Evolutionary conservation across 495 filamentous ascomycete species (phyloP).

Genomic region (Paragyromitra xinjiangensis): DNA sequence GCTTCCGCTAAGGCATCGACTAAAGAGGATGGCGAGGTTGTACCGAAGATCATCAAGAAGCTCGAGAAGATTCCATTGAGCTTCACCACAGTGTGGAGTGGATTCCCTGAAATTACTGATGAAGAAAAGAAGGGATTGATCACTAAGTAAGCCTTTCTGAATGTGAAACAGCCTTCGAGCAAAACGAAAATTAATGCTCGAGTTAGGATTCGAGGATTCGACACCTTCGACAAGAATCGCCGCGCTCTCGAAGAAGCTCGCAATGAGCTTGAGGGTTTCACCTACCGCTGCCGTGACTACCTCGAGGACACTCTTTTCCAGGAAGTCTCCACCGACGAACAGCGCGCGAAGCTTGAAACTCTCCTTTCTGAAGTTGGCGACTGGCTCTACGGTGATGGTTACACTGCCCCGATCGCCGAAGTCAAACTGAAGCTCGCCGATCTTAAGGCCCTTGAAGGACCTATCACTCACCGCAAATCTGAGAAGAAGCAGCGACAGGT

Average conservation of each 20-base stretch:
- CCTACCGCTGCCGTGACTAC: constrained; percentile 86
- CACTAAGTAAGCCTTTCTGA: constrained; percentile 36
- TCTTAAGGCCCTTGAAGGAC: constrained; percentile 66
- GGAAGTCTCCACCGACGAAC: constrained; percentile 70
- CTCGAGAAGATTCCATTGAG: constrained; percentile 75
- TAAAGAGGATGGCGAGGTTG: constrained; percentile 62
- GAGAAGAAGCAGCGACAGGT: constrained; percentile 59
- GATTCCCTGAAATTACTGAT: constrained; percentile 64
- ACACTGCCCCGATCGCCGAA: constrained; percentile 73
- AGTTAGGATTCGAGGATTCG: constrained; percentile 62
- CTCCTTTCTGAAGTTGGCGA: constrained; percentile 75
- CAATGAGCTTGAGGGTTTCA: constrained; percentile 92
- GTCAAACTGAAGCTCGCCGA: constrained; percentile 77
- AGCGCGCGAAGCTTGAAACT: constrained; percentile 69
- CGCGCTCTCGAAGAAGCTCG: constrained; percentile 82
- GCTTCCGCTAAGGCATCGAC: constrained; percentile 59
- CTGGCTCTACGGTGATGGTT: constrained; percentile 90
- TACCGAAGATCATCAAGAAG: constrained; percentile 66
- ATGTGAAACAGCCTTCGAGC: no score
- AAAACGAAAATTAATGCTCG: constrained; percentile 21
- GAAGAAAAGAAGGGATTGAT: constrained; percentile 35
- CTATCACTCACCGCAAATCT: constrained; percentile 62
- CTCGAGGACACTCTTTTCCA: constrained; percentile 78
- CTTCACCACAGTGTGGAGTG: constrained; percentile 69
- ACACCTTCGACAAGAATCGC: constrained; percentile 70